Base-by-base conservation (phyloP, 495 filamentous ascomycete genomes). In the Parachaetomium inaequale region DNA sequence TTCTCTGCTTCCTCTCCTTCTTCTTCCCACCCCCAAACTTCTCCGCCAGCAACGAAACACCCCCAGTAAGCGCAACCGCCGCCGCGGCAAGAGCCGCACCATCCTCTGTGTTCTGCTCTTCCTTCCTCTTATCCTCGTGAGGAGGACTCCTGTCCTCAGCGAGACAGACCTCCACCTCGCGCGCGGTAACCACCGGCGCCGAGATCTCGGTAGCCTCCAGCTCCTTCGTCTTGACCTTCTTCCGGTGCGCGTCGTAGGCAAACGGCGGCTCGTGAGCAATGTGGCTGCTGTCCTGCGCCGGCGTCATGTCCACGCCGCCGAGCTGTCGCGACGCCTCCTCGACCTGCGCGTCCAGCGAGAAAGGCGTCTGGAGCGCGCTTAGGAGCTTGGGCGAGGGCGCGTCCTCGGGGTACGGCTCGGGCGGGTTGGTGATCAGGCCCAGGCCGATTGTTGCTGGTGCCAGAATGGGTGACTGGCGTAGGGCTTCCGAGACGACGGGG, bases 231-330 rank as follows among this genome's bases (percentile, higher is more conserved):
- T 73, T 74, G 51, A 57, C 56, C 66, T 72, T 75, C 61, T 78
- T 78, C 55, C 69, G 72, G 12, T 66, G 66, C 10, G 58, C 63
- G 4, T 72, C 67, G 42, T 75, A 64, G 49, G 75, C 77, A 36
- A 76, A 77, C 3, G 72, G 73, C 42, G 70, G 70, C 3, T 77
- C 75, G 53, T 78, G 77, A 57, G 68, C 64, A 11, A 78, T 61
- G 61, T 72, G 67, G 58, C 74, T 77, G 46, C 63, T 75, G 36
- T 70, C 54, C 57, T 74, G 75, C 7, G 72, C 71, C 1, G 75
- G 71, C 2, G 67, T 68, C 28, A 74, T 62, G 42, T 75, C 68
- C 10, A 72, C 36, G 8, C 38, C 36, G 8, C 38, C 51, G 14
- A 55, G 51, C 36, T 55, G 59, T 23, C 28, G 31, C 29, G 55